These are phyloP conservation scores for Oleoguttula mirabilis DNA, from an alignment of 495 filamentous ascomycete genomes.

Conservation along the genomic window DNA sequence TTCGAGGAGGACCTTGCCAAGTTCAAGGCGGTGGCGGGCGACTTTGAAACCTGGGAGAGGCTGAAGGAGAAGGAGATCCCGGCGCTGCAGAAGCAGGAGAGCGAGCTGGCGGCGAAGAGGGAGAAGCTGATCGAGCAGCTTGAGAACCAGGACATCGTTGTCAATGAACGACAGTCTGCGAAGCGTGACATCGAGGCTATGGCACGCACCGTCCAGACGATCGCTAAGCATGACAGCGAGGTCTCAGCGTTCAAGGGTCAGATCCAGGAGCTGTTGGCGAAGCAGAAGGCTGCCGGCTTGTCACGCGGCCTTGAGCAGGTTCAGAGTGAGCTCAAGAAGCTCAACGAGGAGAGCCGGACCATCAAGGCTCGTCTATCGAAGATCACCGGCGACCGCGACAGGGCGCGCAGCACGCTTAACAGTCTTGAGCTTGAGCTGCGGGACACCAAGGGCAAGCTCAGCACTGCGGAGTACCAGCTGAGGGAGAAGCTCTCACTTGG, in stretches of 20 bases:
- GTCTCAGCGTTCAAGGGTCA: conserved; percentile 56
- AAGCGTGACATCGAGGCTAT: conserved; percentile 67
- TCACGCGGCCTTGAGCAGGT: conserved; percentile 69
- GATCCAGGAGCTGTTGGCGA: conserved; percentile 55
- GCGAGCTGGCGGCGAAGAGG: conserved; percentile 41
- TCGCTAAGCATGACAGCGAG: conserved; percentile 58
- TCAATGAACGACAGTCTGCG: conserved; percentile 50
- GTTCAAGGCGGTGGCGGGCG: conserved; percentile 47
- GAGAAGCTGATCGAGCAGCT: conserved; percentile 50
- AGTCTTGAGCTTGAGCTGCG: conserved; percentile 58
- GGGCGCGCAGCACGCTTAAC: conserved; percentile 51
- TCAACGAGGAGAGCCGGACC: conserved; percentile 54
- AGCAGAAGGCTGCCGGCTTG: conserved; percentile 53
- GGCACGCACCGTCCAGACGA: conserved; percentile 60
- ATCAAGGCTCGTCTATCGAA: conserved; percentile 50
- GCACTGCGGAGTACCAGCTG: conserved; percentile 55
- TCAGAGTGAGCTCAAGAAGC: conserved; percentile 55
- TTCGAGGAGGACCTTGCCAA: conserved; percentile 43
- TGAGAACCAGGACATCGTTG: conserved; percentile 59
- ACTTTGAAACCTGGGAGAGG: conserved; percentile 61
- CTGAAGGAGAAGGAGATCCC: conserved; percentile 62
- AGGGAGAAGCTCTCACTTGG: conserved; percentile 61
- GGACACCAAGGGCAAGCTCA: conserved; percentile 57
- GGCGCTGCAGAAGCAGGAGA: conserved; percentile 48
- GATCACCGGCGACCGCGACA: conserved; percentile 57